Percentiles rank a stretch among this genome's conserved stretches.
Evolutionary conservation across 768 basidiomycete genomes (phyloP).

Genomic region (Tubosaeta sp.): DNA sequence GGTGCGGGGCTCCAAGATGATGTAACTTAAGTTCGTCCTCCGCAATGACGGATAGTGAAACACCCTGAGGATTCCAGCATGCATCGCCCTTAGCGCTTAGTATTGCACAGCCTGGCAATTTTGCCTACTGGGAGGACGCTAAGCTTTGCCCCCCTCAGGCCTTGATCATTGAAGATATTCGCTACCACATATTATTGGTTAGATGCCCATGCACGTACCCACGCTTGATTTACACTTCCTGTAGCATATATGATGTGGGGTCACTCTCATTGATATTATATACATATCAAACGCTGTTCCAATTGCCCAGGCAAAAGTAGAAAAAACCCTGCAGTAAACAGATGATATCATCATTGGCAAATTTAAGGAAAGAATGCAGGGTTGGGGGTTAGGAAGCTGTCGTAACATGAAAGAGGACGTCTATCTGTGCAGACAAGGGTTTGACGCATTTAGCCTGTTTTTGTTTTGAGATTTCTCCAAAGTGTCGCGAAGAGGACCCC

Average conservation of each 20-base stretch:
- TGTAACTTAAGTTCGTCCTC: not conserved
- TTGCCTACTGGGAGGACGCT: not conserved
- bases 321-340: not conserved
- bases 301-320: not conserved
- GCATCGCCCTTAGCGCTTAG: not conserved
- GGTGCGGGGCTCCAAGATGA: not conserved
- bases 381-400: not conserved
- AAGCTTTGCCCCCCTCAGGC: no score
- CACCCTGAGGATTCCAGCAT: not conserved
- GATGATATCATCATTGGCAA: not conserved
- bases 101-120: not conserved
- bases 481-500: conserved; percentile 48
- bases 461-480: conserved; percentile 64
- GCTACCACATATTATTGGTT: no score
- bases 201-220: not conserved
- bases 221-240: not conserved
- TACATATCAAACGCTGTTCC: not conserved
- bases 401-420: not conserved
- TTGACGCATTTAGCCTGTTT: conserved; percentile 43
- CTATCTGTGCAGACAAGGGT: not conserved
- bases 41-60: not conserved
- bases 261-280: not conserved
- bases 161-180: no score
- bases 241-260: not conserved
- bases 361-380: not conserved